These are phyloP conservation scores for Sordariomycetes sp. DNA, from an alignment of 2,329 filamentous ascomycete species.

Conservation along the genomic window DNA sequence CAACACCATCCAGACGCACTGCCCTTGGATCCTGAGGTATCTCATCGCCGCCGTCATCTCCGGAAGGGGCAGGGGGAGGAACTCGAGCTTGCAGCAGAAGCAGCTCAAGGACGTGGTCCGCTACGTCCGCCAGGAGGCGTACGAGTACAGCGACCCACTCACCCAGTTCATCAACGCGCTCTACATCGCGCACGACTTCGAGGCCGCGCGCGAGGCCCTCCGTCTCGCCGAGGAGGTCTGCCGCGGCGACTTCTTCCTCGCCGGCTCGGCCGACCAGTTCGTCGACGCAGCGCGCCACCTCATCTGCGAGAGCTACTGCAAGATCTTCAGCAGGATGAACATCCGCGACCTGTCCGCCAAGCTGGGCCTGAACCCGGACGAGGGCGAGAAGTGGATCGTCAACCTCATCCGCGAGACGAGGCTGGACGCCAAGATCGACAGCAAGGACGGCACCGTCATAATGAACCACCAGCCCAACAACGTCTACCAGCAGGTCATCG, in stretches of 20 bases:
- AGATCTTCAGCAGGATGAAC: slow-evolving; percentile 97
- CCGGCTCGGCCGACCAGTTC: slow-evolving; percentile 74
- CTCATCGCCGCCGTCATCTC: slow-evolving; percentile 91
- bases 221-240: slow-evolving; percentile 83
- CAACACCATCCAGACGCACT: slow-evolving; percentile 98
- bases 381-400: slow-evolving; percentile 99
- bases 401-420: slow-evolving; percentile 97
- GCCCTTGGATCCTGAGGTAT: slow-evolving; percentile 94
- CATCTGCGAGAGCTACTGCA: slow-evolving; percentile 99
- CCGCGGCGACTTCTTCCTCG: slow-evolving; percentile 91
- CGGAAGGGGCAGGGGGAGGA: slow-evolving; percentile 72
- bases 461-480: slow-evolving; percentile 99
- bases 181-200: slow-evolving; percentile 80
- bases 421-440: slow-evolving; percentile 98
- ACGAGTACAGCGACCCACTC: slow-evolving; percentile 94
- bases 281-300: slow-evolving; percentile 91
- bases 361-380: slow-evolving; percentile 83
- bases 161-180: slow-evolving; percentile 95
- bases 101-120: slow-evolving; percentile 96
- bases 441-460: slow-evolving; percentile 94
- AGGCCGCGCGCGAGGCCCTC: slow-evolving; percentile 87
- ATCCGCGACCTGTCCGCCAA: slow-evolving; percentile 93
- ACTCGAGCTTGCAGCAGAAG: slow-evolving; percentile 86
- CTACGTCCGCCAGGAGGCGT: slow-evolving; percentile 91
- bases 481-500: slow-evolving; percentile 98